phyloP scores from a whole-genome alignment of 2,329 filamentous ascomycete genomes.

The Xylaria sp. region DNA sequence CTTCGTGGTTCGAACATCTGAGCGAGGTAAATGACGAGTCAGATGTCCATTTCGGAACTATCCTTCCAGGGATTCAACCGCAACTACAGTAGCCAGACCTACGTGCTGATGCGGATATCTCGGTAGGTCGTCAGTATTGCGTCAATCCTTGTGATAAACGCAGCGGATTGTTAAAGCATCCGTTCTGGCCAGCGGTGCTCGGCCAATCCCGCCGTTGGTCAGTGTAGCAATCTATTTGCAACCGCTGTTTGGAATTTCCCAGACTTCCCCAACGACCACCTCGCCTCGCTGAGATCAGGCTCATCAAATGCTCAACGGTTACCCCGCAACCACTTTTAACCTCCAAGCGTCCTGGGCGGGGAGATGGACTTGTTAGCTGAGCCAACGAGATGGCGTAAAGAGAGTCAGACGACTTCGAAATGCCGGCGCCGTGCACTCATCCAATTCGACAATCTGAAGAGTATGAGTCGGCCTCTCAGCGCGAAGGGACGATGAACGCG shows the following conservation, averaged over 20 bases:
- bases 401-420: slow-evolving; percentile 36
- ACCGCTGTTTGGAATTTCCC: slow-evolving; percentile 25
- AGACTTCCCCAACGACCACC: slow-evolving; percentile 20
- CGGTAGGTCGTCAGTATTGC: slow-evolving; percentile 26
- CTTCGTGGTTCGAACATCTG: slow-evolving; percentile 55
- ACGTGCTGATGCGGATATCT: slow-evolving; percentile 11
- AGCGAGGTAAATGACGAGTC: slow-evolving; percentile 27
- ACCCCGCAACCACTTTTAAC: slow-evolving; percentile 37
- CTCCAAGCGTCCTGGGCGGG: slow-evolving; percentile 22
- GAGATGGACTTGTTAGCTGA: background rate
- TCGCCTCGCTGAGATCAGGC: slow-evolving; percentile 24
- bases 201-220: slow-evolving; percentile 23
- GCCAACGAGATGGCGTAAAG: slow-evolving; percentile 32
- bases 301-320: slow-evolving; percentile 30
- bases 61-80: slow-evolving; percentile 10
- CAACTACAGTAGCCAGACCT: background rate
- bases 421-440: slow-evolving; percentile 25
- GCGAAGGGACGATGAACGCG: slow-evolving; percentile 16
- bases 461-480: slow-evolving; percentile 13
- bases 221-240: slow-evolving; percentile 20
- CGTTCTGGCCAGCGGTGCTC: slow-evolving; percentile 9
- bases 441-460: slow-evolving; percentile 35
- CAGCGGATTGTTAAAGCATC: slow-evolving; percentile 12
- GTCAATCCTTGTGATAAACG: slow-evolving; percentile 16
- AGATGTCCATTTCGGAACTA: slow-evolving; percentile 15